A percentile compares a stretch with the other conserved stretches of the same genome.
These are phyloP conservation scores for Pyrenochaeta sp. DNA, from an alignment of 2,329 filamentous ascomycete species.

Conservation along the genomic window DNA sequence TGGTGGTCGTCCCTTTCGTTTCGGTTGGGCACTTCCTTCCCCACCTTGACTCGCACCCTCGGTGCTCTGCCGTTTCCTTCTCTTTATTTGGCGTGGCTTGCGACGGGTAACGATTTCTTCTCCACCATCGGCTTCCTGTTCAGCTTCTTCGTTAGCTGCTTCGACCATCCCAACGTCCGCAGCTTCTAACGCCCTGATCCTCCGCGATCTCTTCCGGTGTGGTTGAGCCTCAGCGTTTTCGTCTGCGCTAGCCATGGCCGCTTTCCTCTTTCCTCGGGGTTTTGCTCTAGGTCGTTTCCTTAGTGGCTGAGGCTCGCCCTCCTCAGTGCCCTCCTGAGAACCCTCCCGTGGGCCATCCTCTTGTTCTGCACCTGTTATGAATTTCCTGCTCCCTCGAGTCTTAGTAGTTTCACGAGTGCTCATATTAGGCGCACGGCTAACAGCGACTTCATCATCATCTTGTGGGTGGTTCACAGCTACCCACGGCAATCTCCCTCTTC, in stretches of 20 bases:
- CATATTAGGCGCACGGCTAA: conserved; percentile 13
- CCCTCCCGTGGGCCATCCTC: conserved; percentile 3
- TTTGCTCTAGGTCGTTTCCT: conserved; percentile 22
- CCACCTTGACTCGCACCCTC: conserved; percentile 21
- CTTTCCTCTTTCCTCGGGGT: conserved; percentile 28
- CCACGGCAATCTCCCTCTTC: conserved; percentile 32
- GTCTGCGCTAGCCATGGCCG: conserved; percentile 14
- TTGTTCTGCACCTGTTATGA: background rate
- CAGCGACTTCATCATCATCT: conserved; percentile 17
- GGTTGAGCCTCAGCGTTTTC: conserved; percentile 19
- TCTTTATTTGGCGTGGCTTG: conserved; percentile 29
- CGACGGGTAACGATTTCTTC: conserved; percentile 16
- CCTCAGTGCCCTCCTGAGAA: conserved; percentile 12
- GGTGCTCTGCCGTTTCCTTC: conserved; percentile 22
- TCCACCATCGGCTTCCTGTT: conserved; percentile 15
- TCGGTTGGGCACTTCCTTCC: conserved; percentile 19
- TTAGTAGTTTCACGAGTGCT: conserved; percentile 23
- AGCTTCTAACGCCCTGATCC: conserved; percentile 34
- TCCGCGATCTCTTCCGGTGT: conserved; percentile 38
- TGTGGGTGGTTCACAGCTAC: conserved; percentile 39
- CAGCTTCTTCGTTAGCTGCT: conserved; percentile 18
- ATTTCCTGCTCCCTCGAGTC: conserved; percentile 16
- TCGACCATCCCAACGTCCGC: conserved; percentile 9
- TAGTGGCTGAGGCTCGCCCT: conserved; percentile 18
- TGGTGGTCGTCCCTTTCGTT: conserved; percentile 36